Percentiles rank a stretch among this genome's conserved stretches.
Evolutionary conservation across 306 rosid genomes (phyloP).

Genomic region (Hippophae tibetana): DNA sequence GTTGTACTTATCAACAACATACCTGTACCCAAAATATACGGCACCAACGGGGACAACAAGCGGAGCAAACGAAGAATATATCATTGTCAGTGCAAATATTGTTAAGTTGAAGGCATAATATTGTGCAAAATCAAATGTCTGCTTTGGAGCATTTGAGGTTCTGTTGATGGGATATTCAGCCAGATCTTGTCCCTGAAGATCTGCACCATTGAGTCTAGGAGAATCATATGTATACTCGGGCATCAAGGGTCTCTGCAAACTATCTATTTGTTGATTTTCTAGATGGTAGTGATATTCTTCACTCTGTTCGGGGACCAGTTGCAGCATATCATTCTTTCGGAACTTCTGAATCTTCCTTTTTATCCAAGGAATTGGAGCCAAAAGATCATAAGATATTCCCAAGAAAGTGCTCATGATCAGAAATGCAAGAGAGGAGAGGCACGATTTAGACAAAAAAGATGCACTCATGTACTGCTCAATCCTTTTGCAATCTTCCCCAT

Average conservation of each 20-base stretch:
- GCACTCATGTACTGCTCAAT: constrained; percentile 96
- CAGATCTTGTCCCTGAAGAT: constrained; percentile 65
- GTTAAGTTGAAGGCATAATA: constrained; percentile 89
- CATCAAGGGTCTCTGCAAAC: constrained; percentile 61
- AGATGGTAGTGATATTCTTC: constrained; percentile 53
- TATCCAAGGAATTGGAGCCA: constrained; percentile 96
- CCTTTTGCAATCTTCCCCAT: constrained; percentile 94
- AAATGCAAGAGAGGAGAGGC: constrained; percentile 94
- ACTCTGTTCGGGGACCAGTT: constrained; percentile 78
- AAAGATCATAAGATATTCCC: constrained; percentile 88
- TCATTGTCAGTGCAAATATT: constrained; percentile 80
- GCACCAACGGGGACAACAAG: constrained; percentile 91
- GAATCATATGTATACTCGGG: constrained; percentile 36
- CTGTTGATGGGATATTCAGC: constrained; percentile 60
- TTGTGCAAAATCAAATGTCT: constrained; percentile 91
- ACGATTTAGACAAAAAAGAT: constrained; percentile 77
- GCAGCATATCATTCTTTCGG: constrained; percentile 93
- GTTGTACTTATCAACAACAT: constrained; percentile 92
- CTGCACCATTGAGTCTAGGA: constrained; percentile 35
- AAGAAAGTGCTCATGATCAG: constrained; percentile 82
- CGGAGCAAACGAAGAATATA: constrained; percentile 80
- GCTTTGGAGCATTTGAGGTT: constrained; percentile 80
- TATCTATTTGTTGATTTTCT: constrained; percentile 61
- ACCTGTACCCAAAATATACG: constrained; percentile 82
- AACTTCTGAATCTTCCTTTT: constrained; percentile 66